Base-by-base conservation (phyloP, 257 asterid species). In the Cinchona pubescens region DNA sequence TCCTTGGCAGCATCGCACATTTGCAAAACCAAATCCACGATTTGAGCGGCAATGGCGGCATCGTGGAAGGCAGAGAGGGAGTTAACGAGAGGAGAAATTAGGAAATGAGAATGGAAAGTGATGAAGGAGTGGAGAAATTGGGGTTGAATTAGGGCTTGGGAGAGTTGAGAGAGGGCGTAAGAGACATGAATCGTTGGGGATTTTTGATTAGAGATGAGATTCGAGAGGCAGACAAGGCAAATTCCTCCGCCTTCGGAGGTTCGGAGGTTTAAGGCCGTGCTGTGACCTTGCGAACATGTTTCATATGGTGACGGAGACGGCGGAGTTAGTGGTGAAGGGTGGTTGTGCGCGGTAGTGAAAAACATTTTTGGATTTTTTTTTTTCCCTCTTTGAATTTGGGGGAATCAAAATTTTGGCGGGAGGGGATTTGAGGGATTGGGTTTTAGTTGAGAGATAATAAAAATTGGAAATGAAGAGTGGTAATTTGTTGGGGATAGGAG, bases 121-220 rank as follows among this genome's bases (percentile, higher is more conserved):
- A 90, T 83, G 66, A 90, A 85, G 42, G 88, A 56, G 25, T 82
- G 88, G 78, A 88, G 84, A 73, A 94, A 94, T 0, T 85, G 93
- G 15, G 90, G 87, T 81, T 94, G 97, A 6, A 84, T 81, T 15
- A 91, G 73, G 27, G 97, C 97, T 69, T 77, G 89, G 51, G 94
- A 88, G 76, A 94, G 92, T 88, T 94, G 98, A 55, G 97, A 92
- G 73, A 94, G 96, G 23, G 96, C 98, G 86, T 90, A 92, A 79
- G 97, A 94, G 35, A 88, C 90, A 83, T 92, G 97, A 37, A 94
- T 80, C 6, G 94, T 89, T 56, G 94, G 97, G 37, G 98, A 92
- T 76, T 83, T 86, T 34, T 93, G 90, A 78, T 86, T 82, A 37
- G 94, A 87, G 60, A 94, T 88, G 71, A 94, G 96, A 80, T 86